These are phyloP conservation scores for Aspergillus bertholletiae DNA, from an alignment of 495 filamentous ascomycete species.

Conservation along the genomic window DNA sequence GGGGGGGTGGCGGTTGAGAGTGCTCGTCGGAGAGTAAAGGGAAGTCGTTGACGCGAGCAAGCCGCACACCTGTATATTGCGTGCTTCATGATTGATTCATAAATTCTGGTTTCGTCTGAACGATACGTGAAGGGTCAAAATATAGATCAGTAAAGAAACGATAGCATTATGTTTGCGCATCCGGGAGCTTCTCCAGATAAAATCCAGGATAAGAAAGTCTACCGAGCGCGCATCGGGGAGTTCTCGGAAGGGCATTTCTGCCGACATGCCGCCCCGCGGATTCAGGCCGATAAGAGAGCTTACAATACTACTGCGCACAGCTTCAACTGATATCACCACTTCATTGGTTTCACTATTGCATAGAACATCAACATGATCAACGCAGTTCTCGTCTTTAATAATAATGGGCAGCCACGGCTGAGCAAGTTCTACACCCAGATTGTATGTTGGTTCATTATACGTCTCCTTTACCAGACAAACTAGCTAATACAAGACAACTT, in stretches of 20 bases:
- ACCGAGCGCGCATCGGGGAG: not conserved
- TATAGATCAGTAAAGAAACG: not conserved
- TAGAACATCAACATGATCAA: constrained; percentile 74
- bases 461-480: not conserved
- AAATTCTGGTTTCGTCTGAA: not conserved
- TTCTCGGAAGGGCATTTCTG: not conserved
- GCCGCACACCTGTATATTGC: not conserved
- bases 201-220: not conserved
- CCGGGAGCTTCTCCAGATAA: not conserved
- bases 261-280: not conserved
- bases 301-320: not conserved
- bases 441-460: constrained; percentile 43
- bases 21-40: not conserved
- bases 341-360: too few relatives aligned
- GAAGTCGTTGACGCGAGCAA: not conserved
- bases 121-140: not conserved
- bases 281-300: not conserved
- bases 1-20: constrained; percentile 3
- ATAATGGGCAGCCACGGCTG: constrained; percentile 89
- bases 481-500: not conserved
- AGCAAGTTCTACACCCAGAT: constrained; percentile 99
- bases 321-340: too few relatives aligned
- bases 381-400: constrained; percentile 98
- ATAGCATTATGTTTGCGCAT: not conserved
- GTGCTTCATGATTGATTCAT: not conserved